Conservation (phyloP, 805 yeast species). For the Starmerella tilneyi region DNA sequence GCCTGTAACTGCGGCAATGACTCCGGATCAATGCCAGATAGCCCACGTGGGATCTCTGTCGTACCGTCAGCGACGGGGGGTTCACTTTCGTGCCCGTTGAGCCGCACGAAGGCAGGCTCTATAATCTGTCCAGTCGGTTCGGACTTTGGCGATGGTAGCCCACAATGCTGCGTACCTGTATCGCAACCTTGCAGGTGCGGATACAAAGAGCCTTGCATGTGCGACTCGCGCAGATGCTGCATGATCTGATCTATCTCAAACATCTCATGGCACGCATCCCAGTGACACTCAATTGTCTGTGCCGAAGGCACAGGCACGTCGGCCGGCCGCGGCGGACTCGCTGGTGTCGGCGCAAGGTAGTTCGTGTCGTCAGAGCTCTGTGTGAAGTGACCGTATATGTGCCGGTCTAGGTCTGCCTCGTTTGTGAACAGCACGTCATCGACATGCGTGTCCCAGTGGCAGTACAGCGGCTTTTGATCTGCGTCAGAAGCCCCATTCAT, state of each 20-base stretch:
- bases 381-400: conserved; percentile 23
- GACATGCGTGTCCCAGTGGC: conserved; percentile 33
- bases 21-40: conserved; percentile 10
- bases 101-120: neutral
- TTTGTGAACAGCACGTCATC: conserved; percentile 27
- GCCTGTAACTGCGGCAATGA: conserved; percentile 14
- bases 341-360: conserved; percentile 4
- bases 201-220: conserved; percentile 26
- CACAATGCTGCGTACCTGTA: neutral
- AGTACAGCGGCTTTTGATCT: conserved; percentile 23
- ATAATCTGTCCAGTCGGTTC: neutral
- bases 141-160: conserved; percentile 5
- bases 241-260: conserved; percentile 26
- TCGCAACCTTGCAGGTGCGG: conserved; percentile 23
- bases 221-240: conserved; percentile 23
- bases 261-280: conserved; percentile 34
- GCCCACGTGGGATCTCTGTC: neutral
- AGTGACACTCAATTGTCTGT: conserved; percentile 29
- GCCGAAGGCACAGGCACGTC: neutral
- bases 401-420: conserved; percentile 28
- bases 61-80: too few species aligned
- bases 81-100: neutral
- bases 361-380: neutral
- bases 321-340: conserved; percentile 6
- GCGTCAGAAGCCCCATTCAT: conserved; percentile 9